Conservation (phyloP, 2,329 filamentous ascomycete genomes). For the Talaromyces funiculosus region DNA sequence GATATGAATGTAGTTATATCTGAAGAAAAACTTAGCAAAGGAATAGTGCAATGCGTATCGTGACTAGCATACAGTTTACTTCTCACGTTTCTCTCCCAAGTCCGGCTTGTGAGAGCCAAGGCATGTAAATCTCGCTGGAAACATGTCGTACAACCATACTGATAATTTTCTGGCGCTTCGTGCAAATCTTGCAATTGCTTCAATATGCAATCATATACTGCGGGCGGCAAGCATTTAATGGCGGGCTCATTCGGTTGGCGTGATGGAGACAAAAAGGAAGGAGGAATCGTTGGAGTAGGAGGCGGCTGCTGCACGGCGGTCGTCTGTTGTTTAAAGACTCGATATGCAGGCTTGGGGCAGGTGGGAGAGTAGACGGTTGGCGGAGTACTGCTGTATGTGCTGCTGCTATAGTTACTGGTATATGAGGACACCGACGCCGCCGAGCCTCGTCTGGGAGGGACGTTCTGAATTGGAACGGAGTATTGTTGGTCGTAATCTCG, state of each 20-base stretch:
- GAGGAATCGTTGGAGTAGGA: slow-evolving; percentile 24
- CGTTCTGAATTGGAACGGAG: slow-evolving; percentile 26
- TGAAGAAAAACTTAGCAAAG: slow-evolving; percentile 20
- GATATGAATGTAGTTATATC: slow-evolving; percentile 48
- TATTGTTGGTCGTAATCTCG: slow-evolving; percentile 26
- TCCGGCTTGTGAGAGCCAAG: slow-evolving; percentile 49
- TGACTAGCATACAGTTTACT: slow-evolving; percentile 43
- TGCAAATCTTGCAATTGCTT: slow-evolving; percentile 47
- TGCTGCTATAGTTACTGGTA: slow-evolving; percentile 21
- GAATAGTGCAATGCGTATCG: slow-evolving; percentile 8
- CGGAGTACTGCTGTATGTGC: slow-evolving; percentile 33
- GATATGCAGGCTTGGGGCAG: slow-evolving; percentile 24
- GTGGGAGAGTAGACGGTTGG: slow-evolving; percentile 35
- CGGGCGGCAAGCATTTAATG: slow-evolving; percentile 45
- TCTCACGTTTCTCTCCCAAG: slow-evolving; percentile 52
- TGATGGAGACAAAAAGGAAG: slow-evolving; percentile 17
- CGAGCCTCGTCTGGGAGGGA: slow-evolving; percentile 29
- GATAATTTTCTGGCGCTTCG: slow-evolving; percentile 24
- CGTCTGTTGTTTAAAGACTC: slow-evolving; percentile 31
- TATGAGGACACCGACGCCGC: slow-evolving; percentile 35
- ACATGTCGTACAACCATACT: slow-evolving; percentile 47
- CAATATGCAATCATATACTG: slow-evolving; percentile 53
- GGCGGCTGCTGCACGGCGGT: slow-evolving; percentile 1
- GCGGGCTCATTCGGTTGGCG: slow-evolving; percentile 24
- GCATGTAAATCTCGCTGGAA: slow-evolving; percentile 51